phyloP scores from a whole-genome alignment of 805 yeast genomes.

The Kodamaea jinghongensis region DNA sequence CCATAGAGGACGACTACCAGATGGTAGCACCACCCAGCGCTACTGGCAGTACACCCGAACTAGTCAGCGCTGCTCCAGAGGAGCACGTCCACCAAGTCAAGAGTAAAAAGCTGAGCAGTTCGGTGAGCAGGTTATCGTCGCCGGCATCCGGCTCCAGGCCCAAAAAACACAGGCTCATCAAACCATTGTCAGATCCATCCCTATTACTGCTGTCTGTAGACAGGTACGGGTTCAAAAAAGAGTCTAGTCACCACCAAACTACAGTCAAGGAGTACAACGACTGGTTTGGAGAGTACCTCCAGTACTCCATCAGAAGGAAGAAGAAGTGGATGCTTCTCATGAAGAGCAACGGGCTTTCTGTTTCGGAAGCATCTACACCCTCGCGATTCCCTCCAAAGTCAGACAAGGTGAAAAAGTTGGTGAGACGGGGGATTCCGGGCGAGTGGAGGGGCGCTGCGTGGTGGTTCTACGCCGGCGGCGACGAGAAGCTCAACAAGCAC shows the following conservation, averaged over 20 bases:
- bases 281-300: conserved; percentile 75
- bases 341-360: conserved; percentile 62
- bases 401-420: conserved; percentile 73
- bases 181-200: too few species aligned
- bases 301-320: conserved; percentile 61
- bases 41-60: too few species aligned
- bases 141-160: too few species aligned
- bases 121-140: too few species aligned
- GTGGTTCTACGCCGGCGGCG: conserved; percentile 91
- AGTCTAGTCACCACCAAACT: conserved; percentile 44
- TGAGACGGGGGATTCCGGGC: conserved; percentile 91
- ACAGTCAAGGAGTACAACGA: conserved; percentile 56
- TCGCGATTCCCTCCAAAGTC: conserved; percentile 72
- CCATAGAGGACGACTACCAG: not conserved
- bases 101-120: too few species aligned
- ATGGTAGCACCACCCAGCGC: too few species aligned
- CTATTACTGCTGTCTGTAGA: conserved; percentile 36
- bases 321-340: conserved; percentile 73
- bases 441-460: conserved; percentile 98
- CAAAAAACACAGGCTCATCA: too few species aligned
- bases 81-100: too few species aligned
- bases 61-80: too few species aligned
- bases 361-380: conserved; percentile 45
- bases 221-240: conserved; percentile 84
- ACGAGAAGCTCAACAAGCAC: conserved; percentile 65